Evolutionary conservation across 1,284 basidiomycete genomes (phyloP), one percentile per base, ranked within the genome.

Genomic region (Ceratorhiza oryzae-sativae): DNA sequence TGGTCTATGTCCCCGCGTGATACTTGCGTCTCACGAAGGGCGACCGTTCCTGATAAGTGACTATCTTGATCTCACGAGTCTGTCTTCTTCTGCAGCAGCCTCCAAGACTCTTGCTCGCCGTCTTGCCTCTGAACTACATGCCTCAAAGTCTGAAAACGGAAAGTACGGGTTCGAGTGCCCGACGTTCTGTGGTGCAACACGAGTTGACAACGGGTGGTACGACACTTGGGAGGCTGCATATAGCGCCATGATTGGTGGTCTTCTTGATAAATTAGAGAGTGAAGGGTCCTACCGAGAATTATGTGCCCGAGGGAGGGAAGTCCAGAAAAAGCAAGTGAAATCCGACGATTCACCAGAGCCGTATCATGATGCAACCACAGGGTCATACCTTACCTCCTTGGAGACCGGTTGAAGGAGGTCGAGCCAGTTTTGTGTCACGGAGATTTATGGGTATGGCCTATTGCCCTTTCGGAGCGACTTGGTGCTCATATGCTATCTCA

Each of bases 401-500:
- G 85, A 9, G 79, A 86, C 0, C 78, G 83, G 59, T 79, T 90
- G 42, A 82, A 83, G 1, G 51, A 76, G 1, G 84, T 94, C 9
- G 79, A 87, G 61, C 93, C 94, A 1, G 92, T 91, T 0, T 85
- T 95, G 23, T 80, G 94, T 3, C 94, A 96, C 76, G 94, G 94
- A 1, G 94, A 95, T 80, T 84, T 95, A 53, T 96, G 94, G 93
- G 90, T 90, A 78, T 75, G 83, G 77, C 72, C 27, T 34, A n/a
- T n/a, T n/a, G 4, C 20, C 25, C 20, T 18, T 36, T 42, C 25
- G 36, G 36, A 39, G 25, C 41, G 27, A 42, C 18, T 71, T 39
- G n/a, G 23, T 34, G 51, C 75, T 67, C 23, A 41, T 56, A 39
- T n/a, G 53, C 4, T 23, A 59, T 45, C 56, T 74, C 36, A 36